Percentiles rank a stretch among this genome's conserved stretches.
These are phyloP conservation scores for Hanseniaspora nectarophila DNA, from an alignment of 805 yeast genomes.

Conservation along the genomic window DNA sequence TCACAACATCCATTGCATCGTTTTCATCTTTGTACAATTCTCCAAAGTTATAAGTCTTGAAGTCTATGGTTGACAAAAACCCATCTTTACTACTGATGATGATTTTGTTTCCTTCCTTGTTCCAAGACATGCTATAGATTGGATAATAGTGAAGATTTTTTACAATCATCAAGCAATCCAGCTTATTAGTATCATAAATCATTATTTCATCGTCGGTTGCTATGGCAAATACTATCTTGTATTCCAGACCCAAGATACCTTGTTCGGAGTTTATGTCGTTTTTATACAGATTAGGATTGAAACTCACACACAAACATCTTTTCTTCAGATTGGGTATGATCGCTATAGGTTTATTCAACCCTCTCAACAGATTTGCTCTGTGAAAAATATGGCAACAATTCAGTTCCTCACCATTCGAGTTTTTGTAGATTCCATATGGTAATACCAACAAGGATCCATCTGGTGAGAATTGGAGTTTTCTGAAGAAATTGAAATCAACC, in stretches of 20 bases:
- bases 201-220: slow-evolving; percentile 81
- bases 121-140: slow-evolving; percentile 81
- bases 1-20: neutral
- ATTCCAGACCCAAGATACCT: slow-evolving; percentile 47
- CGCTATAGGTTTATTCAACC: slow-evolving; percentile 55
- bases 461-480: slow-evolving; percentile 76
- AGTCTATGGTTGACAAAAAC: slow-evolving; percentile 50
- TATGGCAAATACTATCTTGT: slow-evolving; percentile 78
- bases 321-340: slow-evolving; percentile 67
- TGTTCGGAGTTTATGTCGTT: neutral
- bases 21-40: neutral
- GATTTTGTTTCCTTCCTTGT: slow-evolving; percentile 56
- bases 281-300: slow-evolving; percentile 53
- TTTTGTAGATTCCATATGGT: slow-evolving; percentile 58
- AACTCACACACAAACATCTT: slow-evolving; percentile 74
- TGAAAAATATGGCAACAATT: slow-evolving; percentile 75
- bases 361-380: slow-evolving; percentile 43
- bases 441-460: slow-evolving; percentile 75
- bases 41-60: slow-evolving; percentile 2
- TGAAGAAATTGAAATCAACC: slow-evolving; percentile 60
- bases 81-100: slow-evolving; percentile 85
- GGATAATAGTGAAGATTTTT: slow-evolving; percentile 79
- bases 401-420: slow-evolving; percentile 19
- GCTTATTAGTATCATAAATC: slow-evolving; percentile 65
- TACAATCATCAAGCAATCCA: slow-evolving; percentile 58